These are phyloP conservation scores for Exophiala bonariae DNA, from an alignment of 2,329 filamentous ascomycete genomes.

Conservation along the genomic window DNA sequence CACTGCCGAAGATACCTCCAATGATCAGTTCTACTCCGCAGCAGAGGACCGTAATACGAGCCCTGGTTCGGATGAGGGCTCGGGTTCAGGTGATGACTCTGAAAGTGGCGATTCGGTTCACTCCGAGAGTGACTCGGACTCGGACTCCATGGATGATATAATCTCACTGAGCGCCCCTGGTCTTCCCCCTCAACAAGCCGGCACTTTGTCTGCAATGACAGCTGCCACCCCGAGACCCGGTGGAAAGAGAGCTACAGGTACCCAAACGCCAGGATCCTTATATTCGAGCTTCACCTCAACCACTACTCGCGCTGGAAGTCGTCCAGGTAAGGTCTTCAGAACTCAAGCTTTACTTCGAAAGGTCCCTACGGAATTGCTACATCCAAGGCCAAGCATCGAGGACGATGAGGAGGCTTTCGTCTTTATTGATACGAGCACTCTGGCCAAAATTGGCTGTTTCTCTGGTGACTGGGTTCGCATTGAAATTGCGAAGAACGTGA, in stretches of 20 bases:
- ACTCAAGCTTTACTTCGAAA: conserved; percentile 71
- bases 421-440: conserved; percentile 82
- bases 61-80: conserved; percentile 50
- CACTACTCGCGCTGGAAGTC: conserved; percentile 72
- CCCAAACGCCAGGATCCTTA: conserved; percentile 81
- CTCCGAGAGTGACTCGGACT: conserved; percentile 71
- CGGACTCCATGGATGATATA: conserved; percentile 89
- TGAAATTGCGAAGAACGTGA: conserved; percentile 69
- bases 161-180: conserved; percentile 83
- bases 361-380: conserved; percentile 75
- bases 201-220: conserved; percentile 75
- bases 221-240: conserved; percentile 77
- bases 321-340: conserved; percentile 78
- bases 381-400: conserved; percentile 79
- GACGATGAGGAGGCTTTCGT: conserved; percentile 85
- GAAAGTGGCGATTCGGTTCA: conserved; percentile 55
- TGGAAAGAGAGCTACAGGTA: conserved; percentile 70
- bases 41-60: conserved; percentile 68
- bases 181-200: conserved; percentile 73
- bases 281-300: conserved; percentile 85
- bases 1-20: conserved; percentile 77
- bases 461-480: conserved; percentile 95
- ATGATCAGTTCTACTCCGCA: conserved; percentile 90
- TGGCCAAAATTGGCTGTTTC: conserved; percentile 91
- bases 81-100: conserved; percentile 59